Conservation (phyloP, 306 rosid genomes). For the Pterocarpus macrocarpus region DNA sequence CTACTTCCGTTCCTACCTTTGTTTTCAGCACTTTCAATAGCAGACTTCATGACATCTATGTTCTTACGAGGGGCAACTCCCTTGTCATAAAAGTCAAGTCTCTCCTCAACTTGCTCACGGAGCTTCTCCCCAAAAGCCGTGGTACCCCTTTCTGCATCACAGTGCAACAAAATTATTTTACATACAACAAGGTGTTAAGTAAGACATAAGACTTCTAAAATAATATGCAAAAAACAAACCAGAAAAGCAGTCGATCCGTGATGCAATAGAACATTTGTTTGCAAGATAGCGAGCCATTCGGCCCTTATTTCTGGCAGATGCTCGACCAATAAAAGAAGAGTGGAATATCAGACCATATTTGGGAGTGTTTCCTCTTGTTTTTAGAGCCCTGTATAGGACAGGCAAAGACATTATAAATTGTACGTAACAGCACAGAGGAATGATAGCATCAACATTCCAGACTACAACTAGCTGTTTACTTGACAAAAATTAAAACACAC, state of each 20-base stretch:
- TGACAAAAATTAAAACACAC: neutral
- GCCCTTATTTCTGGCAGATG: constrained; percentile 82
- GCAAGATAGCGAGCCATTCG: constrained; percentile 94
- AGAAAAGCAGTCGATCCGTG: constrained; percentile 86
- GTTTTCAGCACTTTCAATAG: constrained; percentile 67
- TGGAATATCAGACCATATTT: constrained; percentile 87
- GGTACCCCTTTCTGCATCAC: constrained; percentile 57
- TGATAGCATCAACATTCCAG: neutral
- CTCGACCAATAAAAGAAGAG: constrained; percentile 78
- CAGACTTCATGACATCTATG: constrained; percentile 88
- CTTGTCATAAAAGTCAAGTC: constrained; percentile 90
- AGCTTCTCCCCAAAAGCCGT: constrained; percentile 80
- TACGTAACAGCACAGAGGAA: neutral
- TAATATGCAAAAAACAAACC: constrained; percentile 51
- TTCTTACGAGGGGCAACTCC: constrained; percentile 93
- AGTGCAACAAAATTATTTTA: neutral
- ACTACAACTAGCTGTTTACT: neutral
- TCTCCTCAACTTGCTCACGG: constrained; percentile 88
- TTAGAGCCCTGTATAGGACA: constrained; percentile 71
- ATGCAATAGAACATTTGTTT: constrained; percentile 87
- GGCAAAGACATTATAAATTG: neutral
- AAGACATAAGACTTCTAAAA: neutral
- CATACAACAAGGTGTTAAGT: neutral
- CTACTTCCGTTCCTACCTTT: constrained; percentile 54
- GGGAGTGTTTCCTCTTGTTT: constrained; percentile 89